These are phyloP conservation scores for Solioccasus polychromus DNA, from an alignment of 768 basidiomycete genomes.

Conservation along the genomic window DNA sequence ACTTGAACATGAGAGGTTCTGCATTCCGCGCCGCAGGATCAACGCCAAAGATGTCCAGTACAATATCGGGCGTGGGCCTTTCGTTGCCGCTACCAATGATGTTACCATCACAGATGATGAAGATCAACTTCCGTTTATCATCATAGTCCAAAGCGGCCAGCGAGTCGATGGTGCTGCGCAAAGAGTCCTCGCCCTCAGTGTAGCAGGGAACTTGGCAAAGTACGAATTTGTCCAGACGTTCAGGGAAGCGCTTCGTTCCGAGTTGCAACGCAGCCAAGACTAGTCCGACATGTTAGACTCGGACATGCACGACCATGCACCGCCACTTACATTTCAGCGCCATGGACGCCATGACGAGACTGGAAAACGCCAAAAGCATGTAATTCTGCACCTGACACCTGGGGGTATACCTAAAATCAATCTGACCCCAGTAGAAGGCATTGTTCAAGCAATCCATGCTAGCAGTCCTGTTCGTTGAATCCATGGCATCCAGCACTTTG, in stretches of 20 bases:
- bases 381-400: conserved; percentile 62
- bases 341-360: conserved; percentile 56
- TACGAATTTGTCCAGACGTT: conserved; percentile 68
- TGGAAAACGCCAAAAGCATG: conserved; percentile 52
- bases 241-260: conserved; percentile 55
- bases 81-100: conserved; percentile 72
- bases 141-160: conserved; percentile 64
- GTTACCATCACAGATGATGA: conserved; percentile 68
- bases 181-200: conserved; percentile 68
- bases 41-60: conserved; percentile 64
- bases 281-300: conserved; percentile 24
- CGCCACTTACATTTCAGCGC: conserved; percentile 51
- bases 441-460: conserved; percentile 55
- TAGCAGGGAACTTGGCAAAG: conserved; percentile 70
- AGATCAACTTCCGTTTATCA: conserved; percentile 66
- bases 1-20: conserved; percentile 65
- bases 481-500: conserved; percentile 42
- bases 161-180: conserved; percentile 67
- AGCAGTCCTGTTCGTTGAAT: conserved; percentile 34
- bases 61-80: conserved; percentile 61
- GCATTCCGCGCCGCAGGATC: conserved; percentile 61
- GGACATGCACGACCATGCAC: conserved; percentile 1
- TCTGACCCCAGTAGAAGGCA: conserved; percentile 53
- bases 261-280: conserved; percentile 67
- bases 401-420: conserved; percentile 56